These are phyloP conservation scores for Lithohypha guttulata DNA, from an alignment of 2,329 filamentous ascomycete genomes.

Conservation along the genomic window DNA sequence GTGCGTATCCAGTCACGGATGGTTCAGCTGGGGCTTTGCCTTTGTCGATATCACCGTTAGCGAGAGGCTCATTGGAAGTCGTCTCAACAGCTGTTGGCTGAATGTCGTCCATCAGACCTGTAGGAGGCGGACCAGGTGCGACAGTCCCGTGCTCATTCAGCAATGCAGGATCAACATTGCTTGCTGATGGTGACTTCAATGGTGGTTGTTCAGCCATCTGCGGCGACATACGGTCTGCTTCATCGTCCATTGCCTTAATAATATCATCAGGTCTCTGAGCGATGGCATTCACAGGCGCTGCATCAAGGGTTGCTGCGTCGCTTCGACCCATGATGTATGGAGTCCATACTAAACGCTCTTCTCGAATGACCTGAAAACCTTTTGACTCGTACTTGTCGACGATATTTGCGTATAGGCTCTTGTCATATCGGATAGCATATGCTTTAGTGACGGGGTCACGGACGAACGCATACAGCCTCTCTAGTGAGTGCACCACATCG, in stretches of 20 bases:
- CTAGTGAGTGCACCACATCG: slow-evolving; percentile 87
- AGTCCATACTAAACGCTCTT: slow-evolving; percentile 78
- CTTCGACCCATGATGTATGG: slow-evolving; percentile 91
- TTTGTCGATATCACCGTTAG: slow-evolving; percentile 2
- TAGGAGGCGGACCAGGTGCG: slow-evolving; percentile 19
- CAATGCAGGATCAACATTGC: slow-evolving; percentile 10
- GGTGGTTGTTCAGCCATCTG: not conserved
- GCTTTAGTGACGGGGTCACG: slow-evolving; percentile 77
- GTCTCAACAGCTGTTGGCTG: not conserved
- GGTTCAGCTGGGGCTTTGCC: slow-evolving; percentile 4
- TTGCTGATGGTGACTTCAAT: not conserved
- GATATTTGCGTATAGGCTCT: slow-evolving; percentile 75
- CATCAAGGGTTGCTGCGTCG: slow-evolving; percentile 71
- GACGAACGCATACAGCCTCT: slow-evolving; percentile 79
- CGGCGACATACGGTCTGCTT: slow-evolving; percentile 13
- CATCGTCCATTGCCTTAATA: slow-evolving; percentile 21
- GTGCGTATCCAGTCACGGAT: slow-evolving; percentile 17
- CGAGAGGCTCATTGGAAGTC: slow-evolving; percentile 13
- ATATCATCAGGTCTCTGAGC: slow-evolving; percentile 63
- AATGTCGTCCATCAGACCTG: not conserved
- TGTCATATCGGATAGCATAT: slow-evolving; percentile 82
- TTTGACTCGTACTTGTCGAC: slow-evolving; percentile 83
- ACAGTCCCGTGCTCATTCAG: slow-evolving; percentile 15
- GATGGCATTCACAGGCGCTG: slow-evolving; percentile 73
- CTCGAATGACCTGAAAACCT: slow-evolving; percentile 73